phyloP scores from a whole-genome alignment of 2,329 filamentous ascomycete species.

The Paraphaeosphaeria minitans region DNA sequence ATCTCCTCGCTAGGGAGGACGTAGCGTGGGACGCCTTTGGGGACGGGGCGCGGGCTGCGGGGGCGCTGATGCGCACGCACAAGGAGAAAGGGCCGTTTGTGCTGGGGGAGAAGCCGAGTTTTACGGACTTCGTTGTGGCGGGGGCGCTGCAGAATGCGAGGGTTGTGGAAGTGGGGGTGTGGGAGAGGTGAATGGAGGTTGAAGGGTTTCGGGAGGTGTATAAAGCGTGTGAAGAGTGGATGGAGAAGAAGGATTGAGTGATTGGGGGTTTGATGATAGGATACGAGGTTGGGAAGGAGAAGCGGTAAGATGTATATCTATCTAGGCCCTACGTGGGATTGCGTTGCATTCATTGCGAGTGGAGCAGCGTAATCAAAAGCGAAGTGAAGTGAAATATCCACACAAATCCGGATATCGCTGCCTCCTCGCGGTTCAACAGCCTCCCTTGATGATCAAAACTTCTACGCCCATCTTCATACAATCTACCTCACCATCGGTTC shows the following conservation, averaged over 20 bases:
- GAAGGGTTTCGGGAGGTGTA: conserved; percentile 15
- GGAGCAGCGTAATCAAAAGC: neutral
- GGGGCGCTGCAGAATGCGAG: conserved; percentile 44
- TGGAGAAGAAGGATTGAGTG: conserved; percentile 15
- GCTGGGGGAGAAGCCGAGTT: conserved; percentile 43
- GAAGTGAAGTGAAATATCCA: neutral
- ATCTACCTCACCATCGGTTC: neutral
- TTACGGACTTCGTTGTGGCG: conserved; percentile 50
- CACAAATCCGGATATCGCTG: neutral
- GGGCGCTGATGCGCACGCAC: conserved; percentile 44
- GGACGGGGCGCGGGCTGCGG: conserved; percentile 32
- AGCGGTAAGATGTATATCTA: neutral
- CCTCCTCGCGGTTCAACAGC: neutral
- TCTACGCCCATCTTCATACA: neutral
- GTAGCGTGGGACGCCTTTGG: conserved; percentile 31
- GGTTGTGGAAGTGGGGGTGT: conserved; percentile 65
- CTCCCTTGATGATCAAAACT: neutral
- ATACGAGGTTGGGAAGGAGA: neutral
- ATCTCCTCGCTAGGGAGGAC: conserved; percentile 41
- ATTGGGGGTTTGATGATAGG: no score
- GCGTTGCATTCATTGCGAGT: neutral
- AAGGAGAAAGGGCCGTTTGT: conserved; percentile 48
- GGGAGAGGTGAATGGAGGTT: conserved; percentile 12
- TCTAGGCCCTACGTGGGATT: neutral
- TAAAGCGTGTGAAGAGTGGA: conserved; percentile 15